Base-by-base conservation (phyloP, 1,284 basidiomycete genomes). In the Apiotrichum akiyoshidainum region DNA sequence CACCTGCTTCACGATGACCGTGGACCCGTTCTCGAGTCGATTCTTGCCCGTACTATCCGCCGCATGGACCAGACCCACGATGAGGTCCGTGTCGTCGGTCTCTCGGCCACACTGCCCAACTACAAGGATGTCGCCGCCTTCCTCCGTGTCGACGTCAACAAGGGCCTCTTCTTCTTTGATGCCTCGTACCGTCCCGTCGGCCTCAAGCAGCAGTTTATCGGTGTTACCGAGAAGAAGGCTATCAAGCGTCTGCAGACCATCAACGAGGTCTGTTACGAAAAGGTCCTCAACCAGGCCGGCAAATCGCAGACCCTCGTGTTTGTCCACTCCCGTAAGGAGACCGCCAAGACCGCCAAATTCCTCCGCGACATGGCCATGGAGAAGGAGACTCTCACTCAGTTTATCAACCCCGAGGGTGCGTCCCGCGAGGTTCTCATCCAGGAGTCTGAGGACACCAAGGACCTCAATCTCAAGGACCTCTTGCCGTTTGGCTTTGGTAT, bases 231-330 rank as follows among this genome's bases (percentile, higher is more conserved):
- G 81, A 98, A 97, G 83, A 99, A 98, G 80, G 96, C 96, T 0
- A 98, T 99, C 83, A 98, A 96, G 78, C 86, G 96, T 5, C 90
- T 95, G 73, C 93, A 98, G 74, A 87, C 98, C 62, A 95, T 93
- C 85, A 99, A 99, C 80, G 94, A 99, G 75, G 94, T 99, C 44
- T 96, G 94, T 76, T 99, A 99, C 81, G 95, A 99, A 77, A 99
- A 99, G 81, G 90, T 96, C 0, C 84, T 95, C 34, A 92, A 96
- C 68, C 90, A 96, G 71, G 92, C 90, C 0, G 88, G 90, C 54
- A 90, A 89, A 80, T 78, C 77, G 52, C 79, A 81, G 65, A 90
- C 89, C 0, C 84, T 99, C 39, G 93, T 99, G 37, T 99, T 99
- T 71, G 93, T 98, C 1, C 96, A 99, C 75, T 99, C 95, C 49